Conservation (phyloP, 257 asterid species). For the Striga asiatica region DNA sequence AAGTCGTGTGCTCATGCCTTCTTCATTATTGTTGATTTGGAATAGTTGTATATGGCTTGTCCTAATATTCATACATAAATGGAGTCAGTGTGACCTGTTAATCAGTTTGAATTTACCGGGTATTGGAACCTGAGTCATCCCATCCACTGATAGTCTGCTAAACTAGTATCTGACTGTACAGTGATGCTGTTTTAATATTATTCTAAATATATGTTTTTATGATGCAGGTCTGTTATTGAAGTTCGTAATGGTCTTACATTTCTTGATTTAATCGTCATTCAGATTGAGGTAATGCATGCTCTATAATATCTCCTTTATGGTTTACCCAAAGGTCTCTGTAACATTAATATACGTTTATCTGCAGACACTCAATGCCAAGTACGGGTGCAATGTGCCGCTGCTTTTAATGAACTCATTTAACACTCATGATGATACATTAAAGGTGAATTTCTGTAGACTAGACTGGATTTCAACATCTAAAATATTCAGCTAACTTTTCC, state of each 20-base stretch:
- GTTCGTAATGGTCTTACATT: conserved; percentile 95
- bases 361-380: conserved; percentile 73
- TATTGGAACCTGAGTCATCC: background rate
- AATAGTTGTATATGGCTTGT: background rate
- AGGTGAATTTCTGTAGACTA: conserved; percentile 36
- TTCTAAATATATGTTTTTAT: conserved; percentile 8
- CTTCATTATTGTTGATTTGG: background rate
- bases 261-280: conserved; percentile 91
- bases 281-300: conserved; percentile 67
- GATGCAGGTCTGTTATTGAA: conserved; percentile 90
- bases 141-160: no score
- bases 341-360: conserved; percentile 23
- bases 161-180: background rate
- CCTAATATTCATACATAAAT: background rate
- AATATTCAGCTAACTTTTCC: conserved; percentile 15
- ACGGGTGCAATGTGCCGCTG: conserved; percentile 91
- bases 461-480: background rate
- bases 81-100: background rate
- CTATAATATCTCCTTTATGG: background rate
- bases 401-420: conserved; percentile 97
- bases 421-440: conserved; percentile 89
- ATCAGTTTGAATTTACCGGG: background rate
- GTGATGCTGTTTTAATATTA: background rate
- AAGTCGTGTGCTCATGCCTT: background rate
- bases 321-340: conserved; percentile 12